Evolutionary conservation across 805 yeast genomes (phyloP), one percentile per base, ranked within the genome.

Genomic region (Candida boleticola): DNA sequence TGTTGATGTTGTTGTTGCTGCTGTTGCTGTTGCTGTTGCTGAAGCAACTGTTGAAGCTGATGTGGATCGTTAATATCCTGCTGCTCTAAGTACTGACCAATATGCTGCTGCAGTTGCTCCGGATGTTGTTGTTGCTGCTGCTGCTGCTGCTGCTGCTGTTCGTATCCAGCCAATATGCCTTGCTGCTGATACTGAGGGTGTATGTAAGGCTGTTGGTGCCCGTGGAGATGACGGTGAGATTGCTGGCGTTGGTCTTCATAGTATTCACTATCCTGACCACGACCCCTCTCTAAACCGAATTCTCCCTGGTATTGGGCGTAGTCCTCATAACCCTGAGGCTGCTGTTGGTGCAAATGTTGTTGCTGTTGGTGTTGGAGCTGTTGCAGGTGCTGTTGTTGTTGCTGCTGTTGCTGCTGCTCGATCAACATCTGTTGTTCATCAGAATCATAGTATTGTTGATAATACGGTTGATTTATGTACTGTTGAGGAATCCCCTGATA

Each of bases 401-500:
- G 39, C 16, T 32, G 14, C 22, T 40, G 43, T 20, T 33, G 44
- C 38, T 31, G 35, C 21, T 31, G 35, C 16, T 17, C 21, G 21
- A 31, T 16, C 19, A 18, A 17, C 11, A 5, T 4, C 22, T 31
- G 20, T 17, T 31, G 11, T 7, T 31, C 35, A 23, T 23, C 27
- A 7, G 27, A 23, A 23, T 23, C 27, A 37, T 57, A 60, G 44
- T 56, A 63, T 41, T 61, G 71, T 6, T 64, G 62, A 47, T 65
- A 63, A 49, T 58, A 68, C 2, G 63, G 63, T 41, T 63, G 71
- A 6, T 55, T 49, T 44, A 61, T 52, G 48, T 61, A 66, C 44
- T 60, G 70, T 43, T 66, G 73, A 39, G 71, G 64, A 14, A 60
- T 50, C 32, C 63, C 65, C 47, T 63, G 73, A 50, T 60, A 69